Conservation (phyloP, 164 flowering plant genomes). For the Pachysandra terminalis region DNA sequence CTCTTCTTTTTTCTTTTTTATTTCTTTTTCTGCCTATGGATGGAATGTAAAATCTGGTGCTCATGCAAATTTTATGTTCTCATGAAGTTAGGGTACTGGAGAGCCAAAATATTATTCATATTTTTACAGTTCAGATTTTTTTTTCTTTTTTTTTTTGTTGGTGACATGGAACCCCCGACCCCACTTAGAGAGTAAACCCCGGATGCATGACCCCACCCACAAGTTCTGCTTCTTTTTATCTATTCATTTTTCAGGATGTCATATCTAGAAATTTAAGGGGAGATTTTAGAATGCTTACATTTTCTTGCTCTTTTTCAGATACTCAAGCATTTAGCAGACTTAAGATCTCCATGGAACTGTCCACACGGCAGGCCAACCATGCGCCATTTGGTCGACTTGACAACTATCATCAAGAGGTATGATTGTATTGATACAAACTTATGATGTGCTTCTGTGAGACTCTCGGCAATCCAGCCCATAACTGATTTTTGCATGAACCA, state of each 20-base stretch:
- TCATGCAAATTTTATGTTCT: not conserved
- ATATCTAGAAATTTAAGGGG: not conserved
- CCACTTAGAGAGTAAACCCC: no score
- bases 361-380: slow-evolving; percentile 99
- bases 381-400: slow-evolving; percentile 89
- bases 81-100: no score
- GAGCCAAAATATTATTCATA: no score
- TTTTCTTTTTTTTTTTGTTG: no score
- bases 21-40: not conserved
- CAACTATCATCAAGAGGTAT: slow-evolving; percentile 27
- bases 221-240: not conserved
- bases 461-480: not conserved
- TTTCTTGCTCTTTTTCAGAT: slow-evolving; percentile 41
- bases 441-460: not conserved
- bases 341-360: slow-evolving; percentile 97
- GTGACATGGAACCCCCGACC: no score
- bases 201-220: not conserved
- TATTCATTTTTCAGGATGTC: not conserved
- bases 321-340: slow-evolving; percentile 62
- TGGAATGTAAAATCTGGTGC: not conserved
- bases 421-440: slow-evolving; percentile 19
- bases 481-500: not conserved
- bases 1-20: not conserved
- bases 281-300: not conserved
- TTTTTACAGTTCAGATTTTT: no score